Conservation (phyloP, 805 yeast species). For the Saturnispora kantuleensis region DNA sequence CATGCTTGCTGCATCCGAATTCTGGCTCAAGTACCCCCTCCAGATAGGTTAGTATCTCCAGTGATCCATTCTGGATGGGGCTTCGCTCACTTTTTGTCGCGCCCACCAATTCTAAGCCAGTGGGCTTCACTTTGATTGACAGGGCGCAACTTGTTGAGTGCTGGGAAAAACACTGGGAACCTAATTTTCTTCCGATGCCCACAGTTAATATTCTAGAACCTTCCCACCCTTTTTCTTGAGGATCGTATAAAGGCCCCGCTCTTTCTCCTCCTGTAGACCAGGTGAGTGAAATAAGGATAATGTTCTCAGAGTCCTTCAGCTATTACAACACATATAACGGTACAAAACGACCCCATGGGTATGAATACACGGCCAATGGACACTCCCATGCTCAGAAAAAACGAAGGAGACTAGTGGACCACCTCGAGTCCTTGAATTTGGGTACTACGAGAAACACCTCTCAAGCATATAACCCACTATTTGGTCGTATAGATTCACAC, state of each 20-base stretch:
- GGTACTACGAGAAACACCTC: background rate
- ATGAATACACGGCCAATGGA: no score
- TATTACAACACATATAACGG: slow-evolving; percentile 8
- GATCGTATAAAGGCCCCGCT: background rate
- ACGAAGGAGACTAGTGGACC: slow-evolving; percentile 3
- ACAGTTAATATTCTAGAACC: background rate
- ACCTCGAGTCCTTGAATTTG: slow-evolving; percentile 2
- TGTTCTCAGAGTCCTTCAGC: slow-evolving; percentile 6
- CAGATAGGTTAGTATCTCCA: no score
- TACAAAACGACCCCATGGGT: slow-evolving; percentile 5
- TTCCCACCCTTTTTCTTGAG: background rate
- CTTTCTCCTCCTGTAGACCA: background rate
- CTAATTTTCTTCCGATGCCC: no score
- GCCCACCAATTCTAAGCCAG: no score
- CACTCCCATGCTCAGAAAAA: background rate
- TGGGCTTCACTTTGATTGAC: no score
- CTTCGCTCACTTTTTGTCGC: no score
- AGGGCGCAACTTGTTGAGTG: no score
- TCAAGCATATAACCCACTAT: background rate
- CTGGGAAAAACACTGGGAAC: no score
- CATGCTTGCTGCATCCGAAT: no score
- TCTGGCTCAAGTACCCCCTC: no score
- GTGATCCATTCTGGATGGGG: no score
- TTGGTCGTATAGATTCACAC: slow-evolving; percentile 8
- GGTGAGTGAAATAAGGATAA: background rate